These are phyloP conservation scores for Paraphysoderma sedebokerense DNA, from an alignment of 371 early-diverging fungal genomes.

Conservation along the genomic window DNA sequence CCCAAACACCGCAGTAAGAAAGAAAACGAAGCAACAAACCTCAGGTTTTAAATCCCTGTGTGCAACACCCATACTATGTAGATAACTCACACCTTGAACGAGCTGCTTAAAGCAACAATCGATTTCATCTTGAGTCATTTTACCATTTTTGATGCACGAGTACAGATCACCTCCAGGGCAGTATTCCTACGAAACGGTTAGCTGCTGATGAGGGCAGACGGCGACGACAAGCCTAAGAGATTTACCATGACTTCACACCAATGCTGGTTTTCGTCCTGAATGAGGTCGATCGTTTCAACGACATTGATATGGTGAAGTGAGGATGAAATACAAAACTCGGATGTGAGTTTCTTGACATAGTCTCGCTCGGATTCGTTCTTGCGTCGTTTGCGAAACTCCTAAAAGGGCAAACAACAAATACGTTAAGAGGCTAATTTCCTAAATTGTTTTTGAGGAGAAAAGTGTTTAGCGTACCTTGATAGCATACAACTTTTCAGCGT, in stretches of 20 bases:
- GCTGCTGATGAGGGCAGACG: conserved; percentile 8
- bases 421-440: too few relatives aligned
- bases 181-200: conserved; percentile 17
- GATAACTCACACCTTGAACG: conserved; percentile 19
- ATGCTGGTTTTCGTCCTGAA: conserved; percentile 58
- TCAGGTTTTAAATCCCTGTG: too few relatives aligned
- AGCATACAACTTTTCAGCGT: conserved; percentile 57
- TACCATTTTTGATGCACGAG: conserved; percentile 46
- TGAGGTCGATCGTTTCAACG: conserved; percentile 77
- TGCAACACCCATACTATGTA: conserved; percentile 25
- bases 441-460: background rate
- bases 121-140: conserved; percentile 28
- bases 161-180: conserved; percentile 75
- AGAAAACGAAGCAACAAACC: too few relatives aligned
- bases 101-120: conserved; percentile 24
- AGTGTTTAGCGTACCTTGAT: conserved; percentile 51
- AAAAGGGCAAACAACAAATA: background rate
- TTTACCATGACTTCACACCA: conserved; percentile 92
- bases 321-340: conserved; percentile 83
- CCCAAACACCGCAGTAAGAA: too few relatives aligned
- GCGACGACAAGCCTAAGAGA: background rate
- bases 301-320: conserved; percentile 72
- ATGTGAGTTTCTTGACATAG: conserved; percentile 70
- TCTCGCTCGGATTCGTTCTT: conserved; percentile 70
- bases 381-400: conserved; percentile 66